Evolutionary conservation across 768 basidiomycete genomes (phyloP).

Genomic region (Hygrocybe punicea): DNA sequence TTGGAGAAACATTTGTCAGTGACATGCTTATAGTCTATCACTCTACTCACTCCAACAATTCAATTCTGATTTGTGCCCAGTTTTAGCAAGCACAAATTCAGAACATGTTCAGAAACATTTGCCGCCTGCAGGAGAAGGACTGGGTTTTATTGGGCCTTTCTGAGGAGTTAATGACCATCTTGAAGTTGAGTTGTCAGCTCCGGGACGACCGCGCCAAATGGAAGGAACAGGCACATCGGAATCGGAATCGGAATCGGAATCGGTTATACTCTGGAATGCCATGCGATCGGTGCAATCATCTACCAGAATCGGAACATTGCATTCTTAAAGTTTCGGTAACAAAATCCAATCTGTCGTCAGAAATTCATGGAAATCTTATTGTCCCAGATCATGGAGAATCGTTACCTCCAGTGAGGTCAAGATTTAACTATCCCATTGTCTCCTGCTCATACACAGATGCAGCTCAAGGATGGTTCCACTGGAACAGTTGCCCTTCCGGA

Average conservation of each 20-base stretch:
- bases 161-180: background rate
- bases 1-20: background rate
- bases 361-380: background rate
- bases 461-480: too few relatives aligned
- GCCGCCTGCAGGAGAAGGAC: background rate
- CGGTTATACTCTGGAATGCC: background rate
- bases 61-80: too few relatives aligned
- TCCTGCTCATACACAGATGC: too few relatives aligned
- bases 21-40: background rate
- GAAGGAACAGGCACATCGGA: background rate
- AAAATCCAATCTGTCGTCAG: background rate
- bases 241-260: background rate
- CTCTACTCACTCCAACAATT: too few relatives aligned
- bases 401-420: background rate
- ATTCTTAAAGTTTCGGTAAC: background rate
- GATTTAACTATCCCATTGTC: background rate
- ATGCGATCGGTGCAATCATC: background rate
- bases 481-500: background rate
- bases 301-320: background rate
- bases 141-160: background rate
- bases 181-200: background rate
- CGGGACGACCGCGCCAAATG: background rate
- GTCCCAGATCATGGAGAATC: background rate
- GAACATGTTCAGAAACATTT: background rate
- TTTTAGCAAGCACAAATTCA: background rate